Conservation (phyloP, 306 rosid species). For the Sindora glabra region DNA sequence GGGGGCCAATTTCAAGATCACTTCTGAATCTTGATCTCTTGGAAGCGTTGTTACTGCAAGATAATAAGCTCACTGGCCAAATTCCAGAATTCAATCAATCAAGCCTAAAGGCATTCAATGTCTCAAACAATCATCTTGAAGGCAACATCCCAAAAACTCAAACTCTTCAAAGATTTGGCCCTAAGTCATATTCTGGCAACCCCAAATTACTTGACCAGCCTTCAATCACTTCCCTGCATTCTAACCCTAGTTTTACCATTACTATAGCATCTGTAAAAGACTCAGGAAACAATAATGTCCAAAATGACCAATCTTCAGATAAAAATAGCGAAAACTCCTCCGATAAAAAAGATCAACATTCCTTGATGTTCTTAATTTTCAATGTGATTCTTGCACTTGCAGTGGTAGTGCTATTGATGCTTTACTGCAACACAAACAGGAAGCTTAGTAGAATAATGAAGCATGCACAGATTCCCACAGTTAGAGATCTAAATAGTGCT, state of each 20-base stretch:
- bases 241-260: neutral
- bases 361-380: conserved; percentile 17
- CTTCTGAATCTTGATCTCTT: conserved; percentile 15
- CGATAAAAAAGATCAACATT: too few species aligned
- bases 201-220: conserved; percentile 28
- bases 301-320: neutral
- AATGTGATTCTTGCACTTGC: conserved; percentile 29
- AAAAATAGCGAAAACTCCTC: neutral
- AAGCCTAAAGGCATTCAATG: conserved; percentile 24
- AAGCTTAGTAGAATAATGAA: conserved; percentile 37
- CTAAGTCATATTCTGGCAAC: conserved; percentile 28
- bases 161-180: conserved; percentile 16
- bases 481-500: conserved; percentile 7
- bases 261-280: neutral
- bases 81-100: conserved; percentile 38
- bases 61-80: conserved; percentile 26
- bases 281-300: neutral
- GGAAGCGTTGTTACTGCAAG: conserved; percentile 29
- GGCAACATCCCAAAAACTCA: conserved; percentile 32
- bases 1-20: conserved; percentile 26
- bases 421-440: conserved; percentile 34
- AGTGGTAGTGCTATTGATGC: conserved; percentile 28
- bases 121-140: conserved; percentile 36
- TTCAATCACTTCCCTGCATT: neutral
- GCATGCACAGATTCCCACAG: neutral